Conservation (phyloP, 2,329 filamentous ascomycete genomes). For the Microdochium nivale region DNA sequence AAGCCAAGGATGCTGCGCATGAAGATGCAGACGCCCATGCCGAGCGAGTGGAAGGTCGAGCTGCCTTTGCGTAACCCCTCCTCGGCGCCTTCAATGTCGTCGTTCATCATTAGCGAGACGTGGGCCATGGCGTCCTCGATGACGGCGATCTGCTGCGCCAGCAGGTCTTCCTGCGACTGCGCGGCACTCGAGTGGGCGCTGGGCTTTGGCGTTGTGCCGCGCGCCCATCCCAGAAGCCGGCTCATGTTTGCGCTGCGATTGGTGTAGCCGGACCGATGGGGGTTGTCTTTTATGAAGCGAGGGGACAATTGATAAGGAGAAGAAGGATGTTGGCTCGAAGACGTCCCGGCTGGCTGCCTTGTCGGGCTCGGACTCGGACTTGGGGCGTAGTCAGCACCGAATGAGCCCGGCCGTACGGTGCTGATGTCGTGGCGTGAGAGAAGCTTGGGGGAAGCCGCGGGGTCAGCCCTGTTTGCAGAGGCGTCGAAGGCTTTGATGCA, state of each 20-base stretch:
- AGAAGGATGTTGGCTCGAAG: not conserved
- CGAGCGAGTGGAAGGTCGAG: conserved; percentile 85
- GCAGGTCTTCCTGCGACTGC: conserved; percentile 20
- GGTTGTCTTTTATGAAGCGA: not conserved
- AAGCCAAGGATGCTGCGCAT: conserved; percentile 82
- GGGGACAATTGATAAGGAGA: not conserved
- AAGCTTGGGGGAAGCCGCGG: not conserved
- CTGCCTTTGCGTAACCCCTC: conserved; percentile 59
- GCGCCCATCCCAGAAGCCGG: conserved; percentile 42
- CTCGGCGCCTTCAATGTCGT: conserved; percentile 83
- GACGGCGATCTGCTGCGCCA: conserved; percentile 39
- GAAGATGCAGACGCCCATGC: conserved; percentile 73
- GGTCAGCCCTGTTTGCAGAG: not conserved
- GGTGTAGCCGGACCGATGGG: not conserved
- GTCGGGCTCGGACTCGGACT: not conserved
- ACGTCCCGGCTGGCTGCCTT: not conserved
- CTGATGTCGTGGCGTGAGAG: not conserved
- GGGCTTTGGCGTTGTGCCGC: conserved; percentile 27
- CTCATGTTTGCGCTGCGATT: conserved; percentile 27
- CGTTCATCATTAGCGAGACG: conserved; percentile 70
- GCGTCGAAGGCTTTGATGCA: not conserved
- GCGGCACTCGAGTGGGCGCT: conserved; percentile 21
- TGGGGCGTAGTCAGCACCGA: not conserved
- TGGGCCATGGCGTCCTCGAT: conserved; percentile 55
- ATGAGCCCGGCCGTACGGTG: not conserved